Conservation (phyloP, 768 basidiomycete genomes). For the Macrolepiota albuminosa region DNA sequence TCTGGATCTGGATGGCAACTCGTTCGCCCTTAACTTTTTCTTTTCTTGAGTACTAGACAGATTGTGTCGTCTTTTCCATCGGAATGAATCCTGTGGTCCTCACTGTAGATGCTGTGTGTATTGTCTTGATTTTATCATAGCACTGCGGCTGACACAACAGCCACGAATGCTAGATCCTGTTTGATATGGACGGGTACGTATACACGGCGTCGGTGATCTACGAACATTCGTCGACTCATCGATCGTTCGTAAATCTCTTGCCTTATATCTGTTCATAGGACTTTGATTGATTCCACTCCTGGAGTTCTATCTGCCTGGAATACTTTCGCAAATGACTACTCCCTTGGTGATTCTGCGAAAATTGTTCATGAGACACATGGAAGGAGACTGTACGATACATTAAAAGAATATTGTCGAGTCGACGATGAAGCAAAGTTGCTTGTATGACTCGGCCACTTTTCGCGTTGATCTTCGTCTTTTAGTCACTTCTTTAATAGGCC, state of each 20-base stretch:
- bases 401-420: constrained; percentile 65
- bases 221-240: neutral
- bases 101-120: constrained; percentile 50
- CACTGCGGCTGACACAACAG: constrained; percentile 2
- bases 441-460: constrained; percentile 32
- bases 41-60: neutral
- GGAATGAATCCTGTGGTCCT: constrained; percentile 32
- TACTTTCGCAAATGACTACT: constrained; percentile 60
- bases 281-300: constrained; percentile 78
- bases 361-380: constrained; percentile 69
- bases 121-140: neutral
- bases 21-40: neutral
- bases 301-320: constrained; percentile 79
- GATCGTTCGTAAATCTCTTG: neutral
- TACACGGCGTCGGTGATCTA: neutral
- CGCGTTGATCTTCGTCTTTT: neutral
- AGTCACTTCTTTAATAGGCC: constrained; percentile 29
- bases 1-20: neutral
- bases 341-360: constrained; percentile 39
- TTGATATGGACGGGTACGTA: constrained; percentile 66
- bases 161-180: constrained; percentile 43
- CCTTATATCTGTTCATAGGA: constrained; percentile 32
- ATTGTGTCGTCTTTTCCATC: neutral
- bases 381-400: constrained; percentile 68
- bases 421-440: constrained; percentile 49